A percentile compares a stretch with the other conserved stretches of the same genome.
phyloP scores from a whole-genome alignment of 139 green algal species.

The Picochlorum sp. region DNA sequence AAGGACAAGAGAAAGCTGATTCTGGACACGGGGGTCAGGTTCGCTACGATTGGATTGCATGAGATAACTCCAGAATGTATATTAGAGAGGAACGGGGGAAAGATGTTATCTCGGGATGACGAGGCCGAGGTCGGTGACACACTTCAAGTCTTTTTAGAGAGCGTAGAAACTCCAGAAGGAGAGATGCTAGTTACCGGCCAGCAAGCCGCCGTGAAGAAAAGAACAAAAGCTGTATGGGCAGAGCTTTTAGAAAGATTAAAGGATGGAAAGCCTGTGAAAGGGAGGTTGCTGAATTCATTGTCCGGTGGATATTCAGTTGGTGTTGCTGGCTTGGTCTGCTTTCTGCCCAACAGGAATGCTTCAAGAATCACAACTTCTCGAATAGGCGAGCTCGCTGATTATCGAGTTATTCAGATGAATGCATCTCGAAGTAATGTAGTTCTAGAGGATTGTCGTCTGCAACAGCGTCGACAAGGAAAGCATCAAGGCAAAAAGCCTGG shows the following conservation, averaged over 20 bases:
- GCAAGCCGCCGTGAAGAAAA: slow-evolving; percentile 10
- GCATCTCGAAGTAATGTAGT: neutral
- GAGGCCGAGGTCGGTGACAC: slow-evolving; percentile 15
- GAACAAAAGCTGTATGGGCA: slow-evolving; percentile 16
- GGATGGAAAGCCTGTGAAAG: slow-evolving; percentile 11
- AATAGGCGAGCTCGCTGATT: slow-evolving; percentile 27
- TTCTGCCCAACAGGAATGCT: slow-evolving; percentile 14
- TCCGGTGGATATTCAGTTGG: slow-evolving; percentile 27
- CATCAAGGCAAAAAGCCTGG: neutral
- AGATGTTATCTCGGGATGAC: neutral
- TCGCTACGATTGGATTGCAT: neutral
- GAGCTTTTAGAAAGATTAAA: slow-evolving; percentile 11
- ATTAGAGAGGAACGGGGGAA: neutral
- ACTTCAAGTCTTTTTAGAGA: slow-evolving; percentile 22
- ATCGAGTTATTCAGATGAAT: slow-evolving; percentile 17
- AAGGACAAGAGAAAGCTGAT: slow-evolving; percentile 4
- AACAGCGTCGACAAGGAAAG: neutral
- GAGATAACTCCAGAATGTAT: slow-evolving; percentile 16
- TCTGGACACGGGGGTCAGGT: slow-evolving; percentile 17
- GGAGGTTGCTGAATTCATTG: slow-evolving; percentile 25
- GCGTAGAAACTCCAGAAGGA: slow-evolving; percentile 14
- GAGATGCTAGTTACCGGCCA: slow-evolving; percentile 13
- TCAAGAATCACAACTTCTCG: neutral
- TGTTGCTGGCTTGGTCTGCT: slow-evolving; percentile 25
- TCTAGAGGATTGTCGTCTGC: slow-evolving; percentile 8